These are phyloP conservation scores for Orbilia oligospora DNA, from an alignment of 2,329 filamentous ascomycete genomes.

Conservation along the genomic window DNA sequence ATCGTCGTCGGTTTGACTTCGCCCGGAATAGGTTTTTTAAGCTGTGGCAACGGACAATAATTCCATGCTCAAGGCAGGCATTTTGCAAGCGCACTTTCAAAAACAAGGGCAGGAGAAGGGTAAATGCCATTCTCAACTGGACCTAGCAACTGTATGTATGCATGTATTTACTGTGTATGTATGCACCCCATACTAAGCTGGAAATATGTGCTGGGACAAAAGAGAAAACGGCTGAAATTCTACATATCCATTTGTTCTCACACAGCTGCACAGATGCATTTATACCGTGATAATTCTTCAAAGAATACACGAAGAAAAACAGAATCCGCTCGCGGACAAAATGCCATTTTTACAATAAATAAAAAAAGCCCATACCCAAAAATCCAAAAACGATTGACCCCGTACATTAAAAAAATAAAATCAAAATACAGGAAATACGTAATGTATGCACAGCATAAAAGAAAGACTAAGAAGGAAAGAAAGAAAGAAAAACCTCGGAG, in stretches of 20 bases:
- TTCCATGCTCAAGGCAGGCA: neutral
- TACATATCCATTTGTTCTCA: too few species aligned
- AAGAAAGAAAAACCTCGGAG: neutral
- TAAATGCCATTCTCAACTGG: neutral
- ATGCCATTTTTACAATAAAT: too few species aligned
- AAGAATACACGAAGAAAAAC: neutral
- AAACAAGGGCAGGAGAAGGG: neutral
- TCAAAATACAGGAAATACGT: too few species aligned
- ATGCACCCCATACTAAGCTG: neutral
- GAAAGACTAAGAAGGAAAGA: neutral
- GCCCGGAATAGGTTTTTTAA: neutral
- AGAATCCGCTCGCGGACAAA: slow-evolving; percentile 1
- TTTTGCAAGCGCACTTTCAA: neutral
- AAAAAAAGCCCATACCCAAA: too few species aligned
- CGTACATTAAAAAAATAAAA: neutral
- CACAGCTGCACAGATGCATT: neutral
- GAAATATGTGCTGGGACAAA: neutral
- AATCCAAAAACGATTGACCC: neutral
- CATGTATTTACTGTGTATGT: too few species aligned
- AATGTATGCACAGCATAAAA: neutral
- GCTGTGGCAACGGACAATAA: slow-evolving; percentile 8
- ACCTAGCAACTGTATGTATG: neutral
- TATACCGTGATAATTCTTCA: neutral
- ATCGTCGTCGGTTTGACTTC: slow-evolving; percentile 10
- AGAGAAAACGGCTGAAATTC: slow-evolving; percentile 1